Conservation (phyloP, 176 grass and related monocot species). For the Zea luxurians region DNA sequence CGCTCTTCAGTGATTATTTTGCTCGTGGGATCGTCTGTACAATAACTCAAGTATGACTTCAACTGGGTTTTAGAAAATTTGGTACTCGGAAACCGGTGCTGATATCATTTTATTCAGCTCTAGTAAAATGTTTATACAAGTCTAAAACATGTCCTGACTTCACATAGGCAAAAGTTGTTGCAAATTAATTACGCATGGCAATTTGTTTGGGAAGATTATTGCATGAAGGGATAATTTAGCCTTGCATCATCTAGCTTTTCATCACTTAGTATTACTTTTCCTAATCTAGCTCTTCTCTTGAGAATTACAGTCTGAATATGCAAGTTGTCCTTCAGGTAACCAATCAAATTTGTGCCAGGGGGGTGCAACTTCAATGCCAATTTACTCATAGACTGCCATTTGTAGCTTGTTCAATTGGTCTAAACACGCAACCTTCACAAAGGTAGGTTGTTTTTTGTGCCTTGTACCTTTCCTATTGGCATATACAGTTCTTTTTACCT, state of each 20-base stretch:
- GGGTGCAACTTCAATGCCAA: neutral
- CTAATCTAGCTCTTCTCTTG: neutral
- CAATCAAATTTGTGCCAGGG: neutral
- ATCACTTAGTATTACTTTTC: neutral
- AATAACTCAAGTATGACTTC: neutral
- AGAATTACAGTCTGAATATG: constrained; percentile 1
- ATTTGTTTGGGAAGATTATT: neutral
- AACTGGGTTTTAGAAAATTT: neutral
- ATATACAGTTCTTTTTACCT: neutral
- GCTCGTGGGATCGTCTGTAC: neutral
- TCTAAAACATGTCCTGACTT: neutral
- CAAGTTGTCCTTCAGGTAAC: constrained; percentile 14
- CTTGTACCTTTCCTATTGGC: neutral
- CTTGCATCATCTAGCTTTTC: neutral
- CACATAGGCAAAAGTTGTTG: neutral
- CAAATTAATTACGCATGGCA: neutral
- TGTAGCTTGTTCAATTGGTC: neutral
- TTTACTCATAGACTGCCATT: neutral
- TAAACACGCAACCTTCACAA: constrained; percentile 8
- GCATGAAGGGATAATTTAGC: neutral
- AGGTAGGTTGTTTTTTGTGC: constrained; percentile 26
- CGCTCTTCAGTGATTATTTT: neutral
- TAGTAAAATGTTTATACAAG: neutral
- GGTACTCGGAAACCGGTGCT: neutral
- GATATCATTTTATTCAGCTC: neutral